These are phyloP conservation scores for Lodderomyces parapsilosis DNA, from an alignment of 1,139 yeast species.

Conservation along the genomic window DNA sequence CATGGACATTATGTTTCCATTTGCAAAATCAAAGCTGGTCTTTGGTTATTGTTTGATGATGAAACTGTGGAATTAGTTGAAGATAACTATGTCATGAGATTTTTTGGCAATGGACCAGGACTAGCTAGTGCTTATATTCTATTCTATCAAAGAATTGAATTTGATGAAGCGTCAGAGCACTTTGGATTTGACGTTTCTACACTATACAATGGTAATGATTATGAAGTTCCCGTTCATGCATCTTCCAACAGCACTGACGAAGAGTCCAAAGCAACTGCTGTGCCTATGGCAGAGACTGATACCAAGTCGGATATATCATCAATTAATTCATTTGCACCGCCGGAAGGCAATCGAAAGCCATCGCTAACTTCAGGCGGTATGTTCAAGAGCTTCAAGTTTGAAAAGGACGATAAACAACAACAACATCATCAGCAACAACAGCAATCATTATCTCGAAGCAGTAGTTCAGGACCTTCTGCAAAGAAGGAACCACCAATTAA, in stretches of 20 bases:
- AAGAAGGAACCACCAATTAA: conserved; percentile 4
- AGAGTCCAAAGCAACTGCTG: conserved; percentile 6
- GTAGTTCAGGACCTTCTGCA: conserved; percentile 5
- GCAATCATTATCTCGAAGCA: conserved; percentile 12
- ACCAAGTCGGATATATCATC: conserved; percentile 16
- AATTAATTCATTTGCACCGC: conserved; percentile 11
- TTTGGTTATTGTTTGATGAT: conserved; percentile 94
- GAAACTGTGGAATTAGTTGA: conserved; percentile 90
- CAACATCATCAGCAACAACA: conserved; percentile 1
- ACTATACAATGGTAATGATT: conserved; percentile 36
- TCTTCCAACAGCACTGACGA: conserved; percentile 9
- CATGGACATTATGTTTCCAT: conserved; percentile 94
- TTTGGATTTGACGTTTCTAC: conserved; percentile 37
- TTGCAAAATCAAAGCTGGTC: conserved; percentile 72
- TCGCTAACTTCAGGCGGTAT: conserved; percentile 8
- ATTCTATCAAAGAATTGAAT: conserved; percentile 51
- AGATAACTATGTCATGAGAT: conserved; percentile 78
- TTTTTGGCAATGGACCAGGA: conserved; percentile 87
- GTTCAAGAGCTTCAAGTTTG: conserved; percentile 15
- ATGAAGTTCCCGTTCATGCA: conserved; percentile 6
- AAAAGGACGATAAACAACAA: conserved; percentile 12
- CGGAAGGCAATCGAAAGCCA: conserved; percentile 6
- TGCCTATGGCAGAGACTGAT: conserved; percentile 1
- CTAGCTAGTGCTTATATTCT: conserved; percentile 89
- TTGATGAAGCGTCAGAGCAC: conserved; percentile 25